Evolutionary conservation across 495 filamentous ascomycete species (phyloP), one percentile per base, ranked within the genome.

Genomic region (Parathielavia appendiculata): DNA sequence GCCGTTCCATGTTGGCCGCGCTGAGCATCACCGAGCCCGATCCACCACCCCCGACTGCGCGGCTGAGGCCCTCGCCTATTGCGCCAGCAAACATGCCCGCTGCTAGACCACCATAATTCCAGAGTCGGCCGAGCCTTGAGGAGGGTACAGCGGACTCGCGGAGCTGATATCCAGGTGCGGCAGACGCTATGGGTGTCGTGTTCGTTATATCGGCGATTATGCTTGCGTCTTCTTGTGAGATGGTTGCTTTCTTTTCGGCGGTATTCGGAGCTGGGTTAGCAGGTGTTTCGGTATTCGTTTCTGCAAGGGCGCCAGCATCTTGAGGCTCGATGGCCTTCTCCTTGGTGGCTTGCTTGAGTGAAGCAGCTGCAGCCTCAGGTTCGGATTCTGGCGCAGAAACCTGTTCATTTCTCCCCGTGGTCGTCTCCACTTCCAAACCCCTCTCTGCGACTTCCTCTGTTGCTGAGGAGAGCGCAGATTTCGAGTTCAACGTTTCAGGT

Each of bases 41-140:
- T 51, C 78, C 75, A 53, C 76, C 74, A 19, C 80, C 82, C 55
- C 85, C 76, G 10, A 81, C 65, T 3, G 83, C 83, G 35, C 92
- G 82, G 54, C 88, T 86, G 41, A 97, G 66, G 30, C 87, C 83
- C 69, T 98, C 93, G 19, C 83, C 85, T 41, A 95, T 82, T 2
- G 89, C 91, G n/a, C 93, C 93, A 65, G 93, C 91, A 12, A 95
- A 85, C 91, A 98, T 96, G 23, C 92, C 92, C 0, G 90, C 90
- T 32, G 90, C 93, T 6, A 98, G 77, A 1, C 95, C 91, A 54
- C 90, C 83, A 71, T 97, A 98, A 68, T 97, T 92, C 87, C 92
- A 97, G 14, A 98, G 69, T 56, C 93, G 79, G 23, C 91, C 86
- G 40, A 98, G 68, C 2, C 93, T 85, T 22, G 90, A 88, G 5